A percentile compares a stretch with the other conserved stretches of the same genome.
Evolutionary conservation across 2,329 filamentous ascomycete species (phyloP).

Genomic region (Gliomastix tumulicola): DNA sequence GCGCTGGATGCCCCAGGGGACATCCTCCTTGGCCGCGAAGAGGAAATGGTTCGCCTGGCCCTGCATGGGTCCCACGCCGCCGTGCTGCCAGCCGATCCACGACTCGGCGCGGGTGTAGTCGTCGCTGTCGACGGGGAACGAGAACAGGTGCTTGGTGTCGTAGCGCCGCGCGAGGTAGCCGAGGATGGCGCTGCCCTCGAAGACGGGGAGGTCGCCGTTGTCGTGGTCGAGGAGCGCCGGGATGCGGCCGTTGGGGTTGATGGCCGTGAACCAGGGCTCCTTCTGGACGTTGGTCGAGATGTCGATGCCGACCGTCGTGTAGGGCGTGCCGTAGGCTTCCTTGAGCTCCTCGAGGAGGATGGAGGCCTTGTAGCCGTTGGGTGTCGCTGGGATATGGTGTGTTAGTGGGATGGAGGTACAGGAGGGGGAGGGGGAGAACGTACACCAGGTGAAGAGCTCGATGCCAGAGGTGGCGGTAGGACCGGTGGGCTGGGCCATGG

Average conservation of each 20-base stretch:
- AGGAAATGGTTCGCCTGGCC: constrained; percentile 71
- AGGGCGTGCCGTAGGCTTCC: constrained; percentile 64
- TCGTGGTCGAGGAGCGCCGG: constrained; percentile 62
- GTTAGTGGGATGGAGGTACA: background rate
- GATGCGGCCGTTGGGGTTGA: constrained; percentile 59
- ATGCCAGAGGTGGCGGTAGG: constrained; percentile 57
- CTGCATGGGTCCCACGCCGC: constrained; percentile 66
- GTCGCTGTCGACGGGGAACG: constrained; percentile 57
- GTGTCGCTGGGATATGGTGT: constrained; percentile 50
- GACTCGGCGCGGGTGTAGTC: constrained; percentile 24
- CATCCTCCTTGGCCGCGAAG: constrained; percentile 59
- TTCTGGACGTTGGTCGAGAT: constrained; percentile 59
- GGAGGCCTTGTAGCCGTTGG: constrained; percentile 85
- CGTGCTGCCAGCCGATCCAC: constrained; percentile 67
- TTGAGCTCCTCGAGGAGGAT: constrained; percentile 80
- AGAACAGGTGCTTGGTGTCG: constrained; percentile 64
- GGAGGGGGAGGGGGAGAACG: constrained; percentile 3
- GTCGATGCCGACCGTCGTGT: constrained; percentile 55
- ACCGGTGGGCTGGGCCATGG: constrained; percentile 36
- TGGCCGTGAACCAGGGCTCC: constrained; percentile 56
- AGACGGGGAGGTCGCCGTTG: constrained; percentile 54
- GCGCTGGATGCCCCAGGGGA: constrained; percentile 64
- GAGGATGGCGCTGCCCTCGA: constrained; percentile 70
- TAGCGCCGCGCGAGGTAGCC: constrained; percentile 68
- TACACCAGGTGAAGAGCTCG: constrained; percentile 53